Conservation (phyloP, 495 filamentous ascomycete genomes). For the Rhypophila decipiens region DNA sequence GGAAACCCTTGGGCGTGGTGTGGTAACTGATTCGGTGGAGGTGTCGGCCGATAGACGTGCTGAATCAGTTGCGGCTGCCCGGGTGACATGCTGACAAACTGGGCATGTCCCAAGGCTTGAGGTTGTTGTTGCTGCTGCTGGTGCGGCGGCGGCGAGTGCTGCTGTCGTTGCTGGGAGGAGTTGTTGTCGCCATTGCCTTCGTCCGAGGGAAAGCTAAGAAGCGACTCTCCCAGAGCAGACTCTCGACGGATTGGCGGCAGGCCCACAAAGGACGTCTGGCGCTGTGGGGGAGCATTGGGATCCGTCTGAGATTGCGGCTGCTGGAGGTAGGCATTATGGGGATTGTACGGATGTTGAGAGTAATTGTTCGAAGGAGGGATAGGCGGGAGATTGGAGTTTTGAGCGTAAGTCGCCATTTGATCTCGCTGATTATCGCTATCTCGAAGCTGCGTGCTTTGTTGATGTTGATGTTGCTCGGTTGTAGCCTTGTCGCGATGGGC, state of each 20-base stretch:
- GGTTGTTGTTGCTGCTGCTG: not conserved
- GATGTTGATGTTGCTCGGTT: no score
- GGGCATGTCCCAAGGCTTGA: conserved; percentile 8
- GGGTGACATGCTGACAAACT: conserved; percentile 2
- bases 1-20: conserved; percentile 12
- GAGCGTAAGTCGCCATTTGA: conserved; percentile 33
- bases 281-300: conserved; percentile 16
- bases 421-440: not conserved
- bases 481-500: no score
- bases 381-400: conserved; percentile 18
- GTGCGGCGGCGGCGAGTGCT: conserved; percentile 2
- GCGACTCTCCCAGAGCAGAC: conserved; percentile 42
- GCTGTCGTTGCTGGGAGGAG: conserved; percentile 3
- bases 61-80: conserved; percentile 10
- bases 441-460: not conserved
- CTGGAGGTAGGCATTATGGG: conserved; percentile 8
- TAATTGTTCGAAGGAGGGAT: conserved; percentile 20
- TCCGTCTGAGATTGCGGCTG: conserved; percentile 8
- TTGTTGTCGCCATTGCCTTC: conserved; percentile 9
- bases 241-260: conserved; percentile 47
- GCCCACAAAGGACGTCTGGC: conserved; percentile 35
- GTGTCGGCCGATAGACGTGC: conserved; percentile 22
- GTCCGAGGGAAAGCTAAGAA: conserved; percentile 13
- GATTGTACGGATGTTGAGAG: conserved; percentile 13
- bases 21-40: conserved; percentile 8